Conservation (phyloP, 2,329 filamentous ascomycete genomes). For the Calonectria leucothoes region DNA sequence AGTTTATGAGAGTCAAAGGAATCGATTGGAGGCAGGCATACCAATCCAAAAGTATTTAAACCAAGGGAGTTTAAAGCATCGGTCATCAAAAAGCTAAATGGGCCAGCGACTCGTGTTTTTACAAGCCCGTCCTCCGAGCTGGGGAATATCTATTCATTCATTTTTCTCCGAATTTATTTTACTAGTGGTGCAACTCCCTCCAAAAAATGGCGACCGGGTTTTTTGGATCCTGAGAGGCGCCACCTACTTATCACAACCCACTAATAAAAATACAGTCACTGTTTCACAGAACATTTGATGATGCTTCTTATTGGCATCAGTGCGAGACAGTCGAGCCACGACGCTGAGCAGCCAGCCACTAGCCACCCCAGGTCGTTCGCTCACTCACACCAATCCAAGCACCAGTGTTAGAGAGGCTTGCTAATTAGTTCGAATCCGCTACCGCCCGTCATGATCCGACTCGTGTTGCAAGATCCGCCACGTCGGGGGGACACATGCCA, state of each 20-base stretch:
- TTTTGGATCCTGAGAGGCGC: not conserved
- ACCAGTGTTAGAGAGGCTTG: not conserved
- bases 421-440: not conserved
- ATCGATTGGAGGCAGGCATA: no score
- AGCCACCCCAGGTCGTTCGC: not conserved
- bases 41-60: no score
- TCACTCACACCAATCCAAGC: not conserved
- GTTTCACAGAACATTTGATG: not conserved
- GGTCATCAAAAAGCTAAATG: no score
- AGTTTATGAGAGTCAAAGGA: no score
- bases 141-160: no score
- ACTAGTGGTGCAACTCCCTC: not conserved
- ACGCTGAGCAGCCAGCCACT: not conserved
- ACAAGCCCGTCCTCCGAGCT: no score
- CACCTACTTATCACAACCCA: not conserved
- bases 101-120: no score
- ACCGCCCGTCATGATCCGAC: not conserved
- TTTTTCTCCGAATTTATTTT: not conserved
- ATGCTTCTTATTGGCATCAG: not conserved
- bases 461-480: not conserved
- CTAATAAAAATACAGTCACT: not conserved
- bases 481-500: not conserved
- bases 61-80: no score
- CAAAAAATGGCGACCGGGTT: not conserved
- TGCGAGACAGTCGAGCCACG: not conserved